phyloP scores from a whole-genome alignment of 176 grass and related monocot genomes.

The barley (Hordeum vulgare) region DNA sequence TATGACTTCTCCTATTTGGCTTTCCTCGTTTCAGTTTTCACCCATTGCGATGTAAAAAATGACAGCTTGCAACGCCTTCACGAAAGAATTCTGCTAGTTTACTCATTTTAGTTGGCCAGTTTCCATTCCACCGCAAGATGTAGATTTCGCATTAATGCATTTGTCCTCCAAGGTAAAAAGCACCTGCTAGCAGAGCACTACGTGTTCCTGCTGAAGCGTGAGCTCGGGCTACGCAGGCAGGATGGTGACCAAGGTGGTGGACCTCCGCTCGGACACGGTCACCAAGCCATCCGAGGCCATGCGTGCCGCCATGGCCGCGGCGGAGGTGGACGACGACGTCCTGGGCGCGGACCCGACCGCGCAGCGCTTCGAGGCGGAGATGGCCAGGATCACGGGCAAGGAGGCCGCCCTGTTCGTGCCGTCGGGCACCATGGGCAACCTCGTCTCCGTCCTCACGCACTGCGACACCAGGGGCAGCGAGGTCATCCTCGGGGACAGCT shows the following conservation, averaged over 20 bases:
- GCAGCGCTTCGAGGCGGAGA: constrained; percentile 46
- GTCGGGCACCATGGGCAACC: constrained; percentile 96
- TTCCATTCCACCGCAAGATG: no score
- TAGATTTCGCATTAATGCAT: neutral
- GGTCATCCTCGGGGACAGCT: constrained; percentile 78
- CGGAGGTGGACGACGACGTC: constrained; percentile 89
- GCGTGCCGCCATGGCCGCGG: constrained; percentile 80
- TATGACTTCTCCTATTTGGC: neutral
- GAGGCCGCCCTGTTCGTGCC: constrained; percentile 87
- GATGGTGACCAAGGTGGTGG: constrained; percentile 67
- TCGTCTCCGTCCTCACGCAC: constrained; percentile 75
- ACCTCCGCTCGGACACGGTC: constrained; percentile 91
- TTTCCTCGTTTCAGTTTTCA: neutral
- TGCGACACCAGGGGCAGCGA: constrained; percentile 81
- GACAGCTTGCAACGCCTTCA: neutral
- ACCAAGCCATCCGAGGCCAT: constrained; percentile 82
- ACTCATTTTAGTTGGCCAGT: no score
- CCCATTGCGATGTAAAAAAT: neutral
- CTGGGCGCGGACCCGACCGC: constrained; percentile 78
- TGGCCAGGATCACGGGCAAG: constrained; percentile 71
- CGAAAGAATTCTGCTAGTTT: neutral
- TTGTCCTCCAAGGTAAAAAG: neutral
- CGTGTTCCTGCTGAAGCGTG: neutral
- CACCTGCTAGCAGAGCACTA: no score
- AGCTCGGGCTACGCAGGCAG: neutral